Conservation (phyloP, 805 yeast species). For the Isabelozyma gotoi region DNA sequence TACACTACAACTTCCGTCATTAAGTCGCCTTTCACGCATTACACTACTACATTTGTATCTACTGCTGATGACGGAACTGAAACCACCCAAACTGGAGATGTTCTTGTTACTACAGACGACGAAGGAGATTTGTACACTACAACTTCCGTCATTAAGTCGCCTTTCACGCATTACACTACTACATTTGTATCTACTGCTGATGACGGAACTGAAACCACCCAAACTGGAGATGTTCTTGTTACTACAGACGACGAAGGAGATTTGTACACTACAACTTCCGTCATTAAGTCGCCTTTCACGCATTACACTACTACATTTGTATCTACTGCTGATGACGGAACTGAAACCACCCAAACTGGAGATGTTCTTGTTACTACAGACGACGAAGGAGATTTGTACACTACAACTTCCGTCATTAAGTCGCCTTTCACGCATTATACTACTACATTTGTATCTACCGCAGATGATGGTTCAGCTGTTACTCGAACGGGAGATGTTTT, state of each 20-base stretch:
- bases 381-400: conserved; percentile 7
- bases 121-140: too few relatives aligned
- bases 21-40: too few relatives aligned
- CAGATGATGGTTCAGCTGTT: background rate
- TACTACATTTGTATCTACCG: background rate
- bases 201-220: conserved; percentile 12
- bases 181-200: conserved; percentile 9
- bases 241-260: conserved; percentile 10
- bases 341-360: conserved; percentile 16
- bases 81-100: too few relatives aligned
- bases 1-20: too few relatives aligned
- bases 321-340: conserved; percentile 10
- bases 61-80: too few relatives aligned
- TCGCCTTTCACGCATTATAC: background rate
- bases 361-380: conserved; percentile 13
- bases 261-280: conserved; percentile 8
- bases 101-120: too few relatives aligned
- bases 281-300: conserved; percentile 5
- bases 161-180: conserved; percentile 12
- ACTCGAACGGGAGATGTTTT: conserved; percentile 1
- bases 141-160: too few relatives aligned
- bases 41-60: too few relatives aligned
- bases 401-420: conserved; percentile 7
- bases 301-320: conserved; percentile 11
- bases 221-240: conserved; percentile 15